These are phyloP conservation scores for Alternaria conjuncta DNA, from an alignment of 2,329 filamentous ascomycete species.

Conservation along the genomic window DNA sequence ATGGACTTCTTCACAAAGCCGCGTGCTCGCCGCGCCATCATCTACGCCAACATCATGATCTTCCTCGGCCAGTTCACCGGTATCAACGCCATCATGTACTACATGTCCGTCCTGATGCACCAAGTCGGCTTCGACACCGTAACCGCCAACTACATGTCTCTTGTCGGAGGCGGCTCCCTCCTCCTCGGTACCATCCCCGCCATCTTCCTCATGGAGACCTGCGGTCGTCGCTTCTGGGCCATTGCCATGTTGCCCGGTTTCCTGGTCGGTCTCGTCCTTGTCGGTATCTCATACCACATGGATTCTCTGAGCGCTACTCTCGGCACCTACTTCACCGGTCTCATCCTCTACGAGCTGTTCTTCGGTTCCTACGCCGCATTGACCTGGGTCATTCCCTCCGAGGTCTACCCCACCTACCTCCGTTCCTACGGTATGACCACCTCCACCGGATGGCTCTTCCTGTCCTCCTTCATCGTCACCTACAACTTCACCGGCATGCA, in stretches of 20 bases:
- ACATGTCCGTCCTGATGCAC: constrained; percentile 71
- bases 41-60: constrained; percentile 75
- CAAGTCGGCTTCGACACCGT: constrained; percentile 70
- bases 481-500: constrained; percentile 79
- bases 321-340: constrained; percentile 70
- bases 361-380: constrained; percentile 46
- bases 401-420: constrained; percentile 76
- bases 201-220: constrained; percentile 74
- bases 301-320: constrained; percentile 53
- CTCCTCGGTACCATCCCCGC: constrained; percentile 72
- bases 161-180: constrained; percentile 70
- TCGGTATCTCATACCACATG: constrained; percentile 69
- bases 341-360: constrained; percentile 56
- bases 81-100: constrained; percentile 74
- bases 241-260: constrained; percentile 74
- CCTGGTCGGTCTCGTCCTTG: constrained; percentile 71
- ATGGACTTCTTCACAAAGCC: constrained; percentile 76
- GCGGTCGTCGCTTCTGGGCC: constrained; percentile 76
- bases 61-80: constrained; percentile 76
- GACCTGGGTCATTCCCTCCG: constrained; percentile 59
- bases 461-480: constrained; percentile 74
- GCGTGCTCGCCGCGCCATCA: constrained; percentile 62
- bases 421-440: constrained; percentile 77
- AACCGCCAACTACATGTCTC: constrained; percentile 73
- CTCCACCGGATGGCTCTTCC: constrained; percentile 71